Conservation (phyloP, 2,329 filamentous ascomycete species). For the Paraphaeosphaeria sporulosa region DNA sequence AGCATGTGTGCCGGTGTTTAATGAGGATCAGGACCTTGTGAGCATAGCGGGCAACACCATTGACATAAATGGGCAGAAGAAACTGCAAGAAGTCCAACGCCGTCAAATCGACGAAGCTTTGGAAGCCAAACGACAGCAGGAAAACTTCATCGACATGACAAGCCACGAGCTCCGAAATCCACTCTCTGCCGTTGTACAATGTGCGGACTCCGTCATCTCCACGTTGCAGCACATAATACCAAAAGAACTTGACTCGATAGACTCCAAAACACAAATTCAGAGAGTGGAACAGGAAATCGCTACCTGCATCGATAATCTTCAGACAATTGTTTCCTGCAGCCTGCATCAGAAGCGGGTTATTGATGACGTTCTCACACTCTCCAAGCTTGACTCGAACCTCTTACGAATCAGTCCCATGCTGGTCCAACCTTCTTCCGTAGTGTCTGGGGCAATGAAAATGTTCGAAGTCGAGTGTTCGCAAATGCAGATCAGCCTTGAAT, state of each 20-base stretch:
- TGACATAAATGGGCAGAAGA: slow-evolving; percentile 44
- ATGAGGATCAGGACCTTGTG: slow-evolving; percentile 33
- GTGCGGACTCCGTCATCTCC: slow-evolving; percentile 52
- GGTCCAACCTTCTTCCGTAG: slow-evolving; percentile 28
- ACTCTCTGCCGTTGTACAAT: slow-evolving; percentile 51
- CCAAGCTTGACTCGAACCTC: slow-evolving; percentile 39
- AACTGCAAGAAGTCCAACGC: slow-evolving; percentile 36
- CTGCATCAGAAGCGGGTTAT: slow-evolving; percentile 51
- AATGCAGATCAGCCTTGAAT: slow-evolving; percentile 48
- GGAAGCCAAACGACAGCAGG: slow-evolving; percentile 48
- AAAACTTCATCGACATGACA: slow-evolving; percentile 45
- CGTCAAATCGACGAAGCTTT: slow-evolving; percentile 44
- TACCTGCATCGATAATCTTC: slow-evolving; percentile 39
- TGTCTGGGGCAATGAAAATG: slow-evolving; percentile 38
- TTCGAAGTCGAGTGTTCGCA: slow-evolving; percentile 38
- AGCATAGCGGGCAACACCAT: slow-evolving; percentile 42
- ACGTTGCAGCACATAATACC: slow-evolving; percentile 31
- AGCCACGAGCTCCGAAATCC: slow-evolving; percentile 49
- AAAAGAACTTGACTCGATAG: slow-evolving; percentile 7
- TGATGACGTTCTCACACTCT: slow-evolving; percentile 52
- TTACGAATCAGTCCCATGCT: slow-evolving; percentile 36
- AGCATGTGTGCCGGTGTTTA: slow-evolving; percentile 39
- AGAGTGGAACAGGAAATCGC: slow-evolving; percentile 28
- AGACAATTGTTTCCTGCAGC: slow-evolving; percentile 47
- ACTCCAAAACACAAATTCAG: slow-evolving; percentile 11